Evolutionary conservation across 495 filamentous ascomycete species (phyloP), one percentile per base, ranked within the genome.

Genomic region (Penicillium pancosmium): DNA sequence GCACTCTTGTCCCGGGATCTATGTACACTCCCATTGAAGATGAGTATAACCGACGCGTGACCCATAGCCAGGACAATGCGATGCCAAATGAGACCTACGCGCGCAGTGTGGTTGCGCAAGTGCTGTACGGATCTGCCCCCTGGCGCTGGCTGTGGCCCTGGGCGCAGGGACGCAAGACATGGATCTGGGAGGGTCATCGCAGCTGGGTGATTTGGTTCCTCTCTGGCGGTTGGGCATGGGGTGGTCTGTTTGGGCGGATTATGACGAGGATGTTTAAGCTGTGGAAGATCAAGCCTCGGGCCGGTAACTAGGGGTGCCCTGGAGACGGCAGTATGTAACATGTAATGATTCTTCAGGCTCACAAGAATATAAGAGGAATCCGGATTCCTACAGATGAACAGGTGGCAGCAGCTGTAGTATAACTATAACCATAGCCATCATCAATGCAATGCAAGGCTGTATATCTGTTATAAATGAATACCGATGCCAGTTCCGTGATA

Each of bases 21-120:
- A 50, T 86, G n/a, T 87, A 86, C 62, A 19, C 71, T 1, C 78
- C 82, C 0, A 76, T 88, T 40, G 71, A 78, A 16, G 73, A 61
- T 8, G 76, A 82, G 46, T 89, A 84, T 67, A 61, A 69, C 54
- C 68, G 73, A 47, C 73, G 86, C 18, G 73, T 84, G 46, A 76
- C 57, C 38, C 82, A 88, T 68, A 84, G 81, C 55, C 86, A 88
- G 66, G 69, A 81, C 27, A 75, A 75, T 25, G 82, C 79, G 0
- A 84, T 86, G 80, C 59, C 74, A 4, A 72, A 76, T 50, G 69
- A 75, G 5, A 62, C 57, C 19, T 89, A 88, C 73, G 86, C 86
- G 1, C 66, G 68, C 41, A 78, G 78, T 27, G 84, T 87, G 6
- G 86, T 88, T 3, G 59, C 57, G 9, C 77, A 85, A 55, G 75